These are phyloP conservation scores for Hanseniaspora uvarum DNA, from an alignment of 1,139 yeast genomes.

Conservation along the genomic window DNA sequence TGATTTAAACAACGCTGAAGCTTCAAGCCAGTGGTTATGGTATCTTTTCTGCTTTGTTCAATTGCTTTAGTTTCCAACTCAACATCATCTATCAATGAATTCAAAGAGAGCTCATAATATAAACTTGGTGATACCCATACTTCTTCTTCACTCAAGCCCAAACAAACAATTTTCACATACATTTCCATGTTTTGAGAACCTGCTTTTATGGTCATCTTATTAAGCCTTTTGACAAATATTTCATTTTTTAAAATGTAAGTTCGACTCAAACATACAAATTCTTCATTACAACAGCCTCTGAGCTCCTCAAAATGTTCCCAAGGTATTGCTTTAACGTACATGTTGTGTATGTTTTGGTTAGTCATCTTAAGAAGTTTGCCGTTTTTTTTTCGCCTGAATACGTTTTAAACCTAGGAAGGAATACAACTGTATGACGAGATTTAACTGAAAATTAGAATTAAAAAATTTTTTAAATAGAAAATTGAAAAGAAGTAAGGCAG, in stretches of 20 bases:
- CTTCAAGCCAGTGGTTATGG: not conserved
- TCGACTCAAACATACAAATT: not conserved
- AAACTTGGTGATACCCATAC: not conserved
- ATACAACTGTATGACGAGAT: not conserved
- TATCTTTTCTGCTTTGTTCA: not conserved
- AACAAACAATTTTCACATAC: not conserved
- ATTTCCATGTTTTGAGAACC: not conserved
- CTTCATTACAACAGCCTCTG: not conserved
- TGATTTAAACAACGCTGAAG: constrained; percentile 9
- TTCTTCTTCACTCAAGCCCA: not conserved
- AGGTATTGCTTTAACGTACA: not conserved
- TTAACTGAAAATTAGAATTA: no score
- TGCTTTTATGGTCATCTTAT: not conserved
- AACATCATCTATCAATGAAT: not conserved
- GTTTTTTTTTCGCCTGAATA: no score
- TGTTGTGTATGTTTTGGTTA: not conserved
- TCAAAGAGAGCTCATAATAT: not conserved
- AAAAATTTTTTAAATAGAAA: no score
- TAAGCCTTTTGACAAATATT: not conserved
- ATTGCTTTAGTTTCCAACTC: not conserved
- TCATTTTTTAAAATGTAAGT: not conserved
- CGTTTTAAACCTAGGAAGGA: not conserved
- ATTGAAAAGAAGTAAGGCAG: no score
- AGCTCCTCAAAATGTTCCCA: not conserved
- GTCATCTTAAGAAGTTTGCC: not conserved